phyloP scores from a whole-genome alignment of 345 rosid genomes.

The Boechera retrofracta region DNA sequence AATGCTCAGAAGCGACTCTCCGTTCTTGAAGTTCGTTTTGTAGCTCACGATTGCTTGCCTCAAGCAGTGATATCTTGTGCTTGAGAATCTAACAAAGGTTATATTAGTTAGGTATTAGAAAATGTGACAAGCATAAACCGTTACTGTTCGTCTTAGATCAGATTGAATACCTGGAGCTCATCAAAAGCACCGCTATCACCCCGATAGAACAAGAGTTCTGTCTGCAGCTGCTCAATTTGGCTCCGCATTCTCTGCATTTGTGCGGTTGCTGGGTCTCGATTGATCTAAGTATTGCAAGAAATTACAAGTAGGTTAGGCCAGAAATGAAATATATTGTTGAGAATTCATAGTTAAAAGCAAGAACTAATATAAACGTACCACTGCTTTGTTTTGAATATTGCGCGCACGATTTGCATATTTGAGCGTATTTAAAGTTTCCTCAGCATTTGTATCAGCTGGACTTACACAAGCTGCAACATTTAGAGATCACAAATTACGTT shows the following conservation, averaged over 20 bases:
- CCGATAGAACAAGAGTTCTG: constrained; percentile 82
- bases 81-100: constrained; percentile 68
- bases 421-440: constrained; percentile 93
- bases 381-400: constrained; percentile 95
- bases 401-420: constrained; percentile 99
- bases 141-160: constrained; percentile 18
- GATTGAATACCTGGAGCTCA: constrained; percentile 76
- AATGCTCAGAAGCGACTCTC: constrained; percentile 70
- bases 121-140: constrained; percentile 23
- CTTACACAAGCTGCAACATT: constrained; percentile 85
- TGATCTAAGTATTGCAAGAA: constrained; percentile 54
- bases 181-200: constrained; percentile 75
- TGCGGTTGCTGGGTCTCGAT: constrained; percentile 86
- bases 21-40: constrained; percentile 79
- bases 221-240: constrained; percentile 92
- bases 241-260: constrained; percentile 88
- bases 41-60: constrained; percentile 80
- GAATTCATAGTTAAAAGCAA: constrained; percentile 20
- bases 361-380: constrained; percentile 57
- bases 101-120: constrained; percentile 22
- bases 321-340: background rate
- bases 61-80: constrained; percentile 81
- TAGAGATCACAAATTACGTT: constrained; percentile 14
- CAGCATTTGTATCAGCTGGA: constrained; percentile 98
- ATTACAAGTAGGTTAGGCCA: constrained; percentile 7